A percentile compares a stretch with the other conserved stretches of the same genome.
These are phyloP conservation scores for Madurella fahalii DNA, from an alignment of 2,329 filamentous ascomycete genomes.

Conservation along the genomic window DNA sequence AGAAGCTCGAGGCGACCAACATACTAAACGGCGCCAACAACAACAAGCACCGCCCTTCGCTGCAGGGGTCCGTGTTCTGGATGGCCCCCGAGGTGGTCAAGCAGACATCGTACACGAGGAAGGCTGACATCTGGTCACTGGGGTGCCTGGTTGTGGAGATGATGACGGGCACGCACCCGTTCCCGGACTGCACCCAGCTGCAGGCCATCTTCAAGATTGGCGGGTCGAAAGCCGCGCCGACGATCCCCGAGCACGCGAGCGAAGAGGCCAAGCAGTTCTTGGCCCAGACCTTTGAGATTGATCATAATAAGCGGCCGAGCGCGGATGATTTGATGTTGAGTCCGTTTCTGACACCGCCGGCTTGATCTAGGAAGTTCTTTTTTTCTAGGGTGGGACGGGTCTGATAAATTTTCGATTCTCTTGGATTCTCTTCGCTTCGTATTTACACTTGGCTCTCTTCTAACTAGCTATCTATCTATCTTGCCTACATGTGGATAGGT, in stretches of 20 bases:
- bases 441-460: no score
- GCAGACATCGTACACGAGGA: conserved; percentile 95
- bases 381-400: background rate
- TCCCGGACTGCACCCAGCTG: conserved; percentile 93
- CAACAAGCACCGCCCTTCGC: conserved; percentile 67
- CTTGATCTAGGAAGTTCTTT: background rate
- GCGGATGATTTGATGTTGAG: conserved; percentile 86
- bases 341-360: conserved; percentile 66
- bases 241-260: conserved; percentile 81
- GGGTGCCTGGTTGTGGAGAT: conserved; percentile 97
- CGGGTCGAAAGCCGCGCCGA: conserved; percentile 78
- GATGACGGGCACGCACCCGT: conserved; percentile 95
- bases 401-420: no score
- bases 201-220: conserved; percentile 99
- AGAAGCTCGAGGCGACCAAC: conserved; percentile 90
- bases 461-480: no score
- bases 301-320: conserved; percentile 85
- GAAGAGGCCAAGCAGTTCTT: conserved; percentile 81
- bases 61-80: conserved; percentile 98
- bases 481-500: no score
- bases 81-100: conserved; percentile 99
- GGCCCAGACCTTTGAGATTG: conserved; percentile 87
- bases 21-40: conserved; percentile 67
- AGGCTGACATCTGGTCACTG: conserved; percentile 97
- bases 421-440: no score